phyloP scores from a whole-genome alignment of 768 basidiomycete species.

The Lanmaoa rubissima region DNA sequence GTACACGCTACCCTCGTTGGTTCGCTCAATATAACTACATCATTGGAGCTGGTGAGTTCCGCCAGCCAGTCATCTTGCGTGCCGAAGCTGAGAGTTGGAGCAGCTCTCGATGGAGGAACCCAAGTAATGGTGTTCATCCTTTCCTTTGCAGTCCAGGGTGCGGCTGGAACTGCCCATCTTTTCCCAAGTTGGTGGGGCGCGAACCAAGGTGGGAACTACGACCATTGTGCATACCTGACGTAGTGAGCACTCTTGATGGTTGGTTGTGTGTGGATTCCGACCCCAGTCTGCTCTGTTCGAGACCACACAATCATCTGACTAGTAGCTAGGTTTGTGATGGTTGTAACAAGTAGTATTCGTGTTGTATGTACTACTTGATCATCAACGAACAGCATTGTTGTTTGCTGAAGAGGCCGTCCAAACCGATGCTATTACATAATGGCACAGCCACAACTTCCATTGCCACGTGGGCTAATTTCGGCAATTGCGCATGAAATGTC shows the following conservation, averaged over 20 bases:
- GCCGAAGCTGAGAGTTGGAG: background rate
- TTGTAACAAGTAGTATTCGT: background rate
- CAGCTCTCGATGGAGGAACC: constrained; percentile 38
- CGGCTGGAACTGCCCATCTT: constrained; percentile 44
- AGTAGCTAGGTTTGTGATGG: background rate
- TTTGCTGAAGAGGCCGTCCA: background rate
- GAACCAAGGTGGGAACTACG: constrained; percentile 47
- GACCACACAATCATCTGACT: background rate
- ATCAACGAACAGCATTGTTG: background rate
- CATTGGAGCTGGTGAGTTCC: constrained; percentile 49
- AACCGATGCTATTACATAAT: background rate
- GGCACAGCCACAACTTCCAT: constrained; percentile 8
- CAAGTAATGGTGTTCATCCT: constrained; percentile 57
- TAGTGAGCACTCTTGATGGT: constrained; percentile 1
- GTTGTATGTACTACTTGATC: no score
- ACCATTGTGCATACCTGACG: constrained; percentile 23
- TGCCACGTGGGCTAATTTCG: background rate
- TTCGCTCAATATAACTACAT: constrained; percentile 68
- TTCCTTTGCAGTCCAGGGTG: constrained; percentile 52
- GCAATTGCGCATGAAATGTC: background rate
- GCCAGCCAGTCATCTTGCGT: background rate
- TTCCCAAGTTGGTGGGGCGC: constrained; percentile 62
- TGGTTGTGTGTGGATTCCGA: background rate
- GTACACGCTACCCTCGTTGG: constrained; percentile 60
- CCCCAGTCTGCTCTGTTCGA: background rate